Percentiles rank a stretch among this genome's conserved stretches.
Conservation (phyloP, 148 eudicot species). For the Polygonum maritimum region DNA sequence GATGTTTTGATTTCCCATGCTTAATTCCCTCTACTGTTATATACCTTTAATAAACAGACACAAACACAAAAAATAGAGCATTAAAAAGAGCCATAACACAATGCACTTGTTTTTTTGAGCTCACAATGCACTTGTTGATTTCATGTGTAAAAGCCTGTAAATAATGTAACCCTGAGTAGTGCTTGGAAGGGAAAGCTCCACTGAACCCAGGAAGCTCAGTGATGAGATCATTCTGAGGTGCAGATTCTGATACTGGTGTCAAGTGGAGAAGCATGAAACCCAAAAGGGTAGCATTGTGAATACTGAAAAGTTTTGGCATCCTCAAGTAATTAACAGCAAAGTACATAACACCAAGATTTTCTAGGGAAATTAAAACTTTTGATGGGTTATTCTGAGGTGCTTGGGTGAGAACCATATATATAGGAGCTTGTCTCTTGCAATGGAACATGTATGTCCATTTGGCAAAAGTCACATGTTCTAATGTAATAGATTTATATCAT, state of each 20-base stretch:
- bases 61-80: neutral
- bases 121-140: neutral
- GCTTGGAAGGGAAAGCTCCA: slow-evolving; percentile 25
- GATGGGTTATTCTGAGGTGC: neutral
- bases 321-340: neutral
- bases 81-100: neutral
- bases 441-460: too few species aligned
- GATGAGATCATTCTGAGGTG: slow-evolving; percentile 19
- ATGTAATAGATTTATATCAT: neutral
- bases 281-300: neutral
- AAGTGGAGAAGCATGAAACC: slow-evolving; percentile 1
- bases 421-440: neutral
- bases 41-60: slow-evolving; percentile 19
- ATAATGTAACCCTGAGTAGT: slow-evolving; percentile 22
- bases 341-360: neutral
- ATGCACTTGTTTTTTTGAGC: neutral
- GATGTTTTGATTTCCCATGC: slow-evolving; percentile 18
- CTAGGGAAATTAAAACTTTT: neutral
- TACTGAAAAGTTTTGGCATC: neutral
- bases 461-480: neutral
- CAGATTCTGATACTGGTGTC: slow-evolving; percentile 24
- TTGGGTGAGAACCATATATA: neutral
- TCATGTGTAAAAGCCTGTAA: neutral
- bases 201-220: slow-evolving; percentile 25
- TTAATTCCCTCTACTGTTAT: slow-evolving; percentile 11